Evolutionary conservation across 257 asterid species (phyloP).

Genomic region (Solanum paucissectum): DNA sequence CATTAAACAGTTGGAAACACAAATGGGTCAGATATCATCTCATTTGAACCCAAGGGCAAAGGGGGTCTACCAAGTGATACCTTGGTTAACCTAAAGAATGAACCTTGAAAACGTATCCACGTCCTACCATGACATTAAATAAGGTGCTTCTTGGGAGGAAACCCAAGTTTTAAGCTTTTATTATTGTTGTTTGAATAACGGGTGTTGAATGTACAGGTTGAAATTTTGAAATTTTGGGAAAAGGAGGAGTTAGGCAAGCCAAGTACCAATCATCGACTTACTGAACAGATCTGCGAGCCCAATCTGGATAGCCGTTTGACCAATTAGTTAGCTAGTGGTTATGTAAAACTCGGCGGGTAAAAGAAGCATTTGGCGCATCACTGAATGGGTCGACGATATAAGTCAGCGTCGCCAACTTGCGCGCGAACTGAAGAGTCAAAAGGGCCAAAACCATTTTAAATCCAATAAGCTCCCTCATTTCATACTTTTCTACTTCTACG

Average conservation of each 20-base stretch:
- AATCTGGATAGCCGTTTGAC: not conserved
- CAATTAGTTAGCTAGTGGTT: not conserved
- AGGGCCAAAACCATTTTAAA: too few relatives aligned
- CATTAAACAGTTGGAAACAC: not conserved
- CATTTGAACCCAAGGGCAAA: not conserved
- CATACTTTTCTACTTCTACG: not conserved
- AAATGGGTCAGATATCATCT: not conserved
- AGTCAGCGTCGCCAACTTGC: not conserved
- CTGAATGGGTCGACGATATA: not conserved
- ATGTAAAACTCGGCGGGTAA: not conserved
- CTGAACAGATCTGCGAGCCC: not conserved
- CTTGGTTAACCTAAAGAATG: not conserved
- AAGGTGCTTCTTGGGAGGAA: not conserved
- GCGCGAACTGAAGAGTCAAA: not conserved
- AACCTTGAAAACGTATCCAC: not conserved
- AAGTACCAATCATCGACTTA: not conserved
- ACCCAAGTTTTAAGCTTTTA: not conserved
- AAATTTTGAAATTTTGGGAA: too few relatives aligned
- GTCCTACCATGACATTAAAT: not conserved
- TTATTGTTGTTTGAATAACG: not conserved
- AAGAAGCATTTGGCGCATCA: too few relatives aligned
- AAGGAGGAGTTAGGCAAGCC: not conserved
- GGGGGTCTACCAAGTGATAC: not conserved
- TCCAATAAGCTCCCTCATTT: too few relatives aligned
- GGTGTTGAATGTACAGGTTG: not conserved